phyloP scores from a whole-genome alignment of 1,284 basidiomycete genomes.

The Farysia itapuensis region DNA sequence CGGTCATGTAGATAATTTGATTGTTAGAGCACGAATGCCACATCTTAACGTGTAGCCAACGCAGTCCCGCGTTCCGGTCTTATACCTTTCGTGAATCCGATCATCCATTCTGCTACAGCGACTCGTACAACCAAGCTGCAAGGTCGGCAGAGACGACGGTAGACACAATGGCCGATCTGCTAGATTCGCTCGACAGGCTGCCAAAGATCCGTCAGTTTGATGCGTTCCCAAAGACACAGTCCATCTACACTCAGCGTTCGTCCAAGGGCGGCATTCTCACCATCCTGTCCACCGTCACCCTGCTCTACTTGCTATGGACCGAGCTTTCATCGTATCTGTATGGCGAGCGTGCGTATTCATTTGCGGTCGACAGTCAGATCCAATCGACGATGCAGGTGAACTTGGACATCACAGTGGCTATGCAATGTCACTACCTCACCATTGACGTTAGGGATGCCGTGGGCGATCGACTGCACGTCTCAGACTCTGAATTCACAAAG shows the following conservation, averaged over 20 bases:
- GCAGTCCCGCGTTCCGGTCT: too few species aligned
- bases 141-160: too few species aligned
- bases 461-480: conserved; percentile 85
- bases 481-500: conserved; percentile 73
- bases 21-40: too few species aligned
- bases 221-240: conserved; percentile 65
- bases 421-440: conserved; percentile 65
- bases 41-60: too few species aligned
- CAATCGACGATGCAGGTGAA: conserved; percentile 54
- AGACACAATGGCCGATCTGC: conserved; percentile 40
- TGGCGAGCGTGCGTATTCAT: conserved; percentile 70
- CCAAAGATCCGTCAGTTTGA: conserved; percentile 57
- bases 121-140: too few species aligned
- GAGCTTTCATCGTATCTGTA: conserved; percentile 87
- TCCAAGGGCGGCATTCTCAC: conserved; percentile 86
- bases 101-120: not conserved
- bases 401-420: conserved; percentile 55
- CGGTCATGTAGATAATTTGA: conserved; percentile 15
- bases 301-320: conserved; percentile 76
- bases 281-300: conserved; percentile 72
- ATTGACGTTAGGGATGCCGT: conserved; percentile 89
- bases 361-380: conserved; percentile 44
- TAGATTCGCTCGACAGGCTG: conserved; percentile 49
- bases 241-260: conserved; percentile 82
- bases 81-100: too few species aligned